Evolutionary conservation across 148 eudicot genomes (phyloP).

Genomic region (Rhododendron kiyosumense): DNA sequence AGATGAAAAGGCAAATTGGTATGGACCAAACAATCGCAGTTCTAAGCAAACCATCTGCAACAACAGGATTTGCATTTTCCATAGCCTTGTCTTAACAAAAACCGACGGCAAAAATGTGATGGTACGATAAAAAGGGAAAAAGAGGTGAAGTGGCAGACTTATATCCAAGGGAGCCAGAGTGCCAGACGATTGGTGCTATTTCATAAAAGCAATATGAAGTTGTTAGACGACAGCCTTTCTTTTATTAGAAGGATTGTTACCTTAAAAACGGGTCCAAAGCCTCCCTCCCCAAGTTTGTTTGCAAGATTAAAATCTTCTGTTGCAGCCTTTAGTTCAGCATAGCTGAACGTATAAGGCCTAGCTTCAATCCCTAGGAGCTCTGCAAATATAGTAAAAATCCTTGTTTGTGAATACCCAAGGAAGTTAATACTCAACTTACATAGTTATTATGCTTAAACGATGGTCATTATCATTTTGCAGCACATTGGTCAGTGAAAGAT

Average conservation of each 20-base stretch:
- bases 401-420: not conserved
- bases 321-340: conserved; percentile 63
- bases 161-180: not conserved
- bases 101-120: not conserved
- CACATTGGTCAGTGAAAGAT: not conserved
- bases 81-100: not conserved
- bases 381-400: conserved; percentile 17
- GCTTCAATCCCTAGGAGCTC: conserved; percentile 40
- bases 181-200: not conserved
- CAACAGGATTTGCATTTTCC: not conserved
- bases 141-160: not conserved
- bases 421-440: not conserved
- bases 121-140: not conserved
- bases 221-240: not conserved
- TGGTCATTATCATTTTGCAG: too few relatives aligned
- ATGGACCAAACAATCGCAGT: not conserved
- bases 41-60: not conserved
- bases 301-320: conserved; percentile 48
- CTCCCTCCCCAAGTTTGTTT: conserved; percentile 69
- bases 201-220: not conserved
- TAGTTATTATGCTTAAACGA: not conserved
- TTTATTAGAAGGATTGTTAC: conserved; percentile 19
- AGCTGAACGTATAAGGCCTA: conserved; percentile 49
- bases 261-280: conserved; percentile 67
- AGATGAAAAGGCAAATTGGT: not conserved